Evolutionary conservation across 1,139 yeast species (phyloP).

Genomic region (Hemisphaericaspora subhashii): DNA sequence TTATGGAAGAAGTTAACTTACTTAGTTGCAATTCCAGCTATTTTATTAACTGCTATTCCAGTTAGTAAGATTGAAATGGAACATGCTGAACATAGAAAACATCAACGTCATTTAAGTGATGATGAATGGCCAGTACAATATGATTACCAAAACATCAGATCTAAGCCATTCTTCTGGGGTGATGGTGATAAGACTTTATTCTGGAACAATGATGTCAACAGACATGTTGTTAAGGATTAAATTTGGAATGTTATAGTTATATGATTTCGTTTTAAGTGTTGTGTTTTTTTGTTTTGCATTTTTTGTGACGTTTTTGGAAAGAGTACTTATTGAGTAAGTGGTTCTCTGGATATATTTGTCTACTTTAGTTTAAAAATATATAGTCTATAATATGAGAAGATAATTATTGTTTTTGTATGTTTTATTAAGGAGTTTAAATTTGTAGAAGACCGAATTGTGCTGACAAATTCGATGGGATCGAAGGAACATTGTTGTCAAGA

Average conservation of each 20-base stretch:
- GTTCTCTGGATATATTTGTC: not conserved
- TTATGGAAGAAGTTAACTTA: slow-evolving; percentile 86
- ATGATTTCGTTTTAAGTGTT: not conserved
- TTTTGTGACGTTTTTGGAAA: not conserved
- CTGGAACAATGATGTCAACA: slow-evolving; percentile 93
- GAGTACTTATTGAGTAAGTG: slow-evolving; percentile 5
- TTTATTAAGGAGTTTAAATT: no score
- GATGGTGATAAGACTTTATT: slow-evolving; percentile 95
- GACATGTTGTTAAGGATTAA: slow-evolving; percentile 52
- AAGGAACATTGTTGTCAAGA: no score
- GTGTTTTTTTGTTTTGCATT: slow-evolving; percentile 1
- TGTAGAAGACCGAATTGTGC: no score
- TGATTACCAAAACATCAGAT: slow-evolving; percentile 88
- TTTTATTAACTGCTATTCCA: slow-evolving; percentile 73
- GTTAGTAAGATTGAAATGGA: slow-evolving; percentile 78
- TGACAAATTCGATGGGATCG: no score
- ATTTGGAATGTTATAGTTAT: slow-evolving; percentile 4
- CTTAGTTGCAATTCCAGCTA: slow-evolving; percentile 80
- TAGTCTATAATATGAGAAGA: slow-evolving; percentile 1
- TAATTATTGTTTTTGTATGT: not conserved
- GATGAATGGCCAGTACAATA: slow-evolving; percentile 92
- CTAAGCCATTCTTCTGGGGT: slow-evolving; percentile 93
- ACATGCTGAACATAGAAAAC: slow-evolving; percentile 89
- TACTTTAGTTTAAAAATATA: slow-evolving; percentile 2
- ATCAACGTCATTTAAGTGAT: slow-evolving; percentile 71